Base-by-base conservation (phyloP, 495 filamentous ascomycete genomes). In the Lophiotrema nucula region DNA sequence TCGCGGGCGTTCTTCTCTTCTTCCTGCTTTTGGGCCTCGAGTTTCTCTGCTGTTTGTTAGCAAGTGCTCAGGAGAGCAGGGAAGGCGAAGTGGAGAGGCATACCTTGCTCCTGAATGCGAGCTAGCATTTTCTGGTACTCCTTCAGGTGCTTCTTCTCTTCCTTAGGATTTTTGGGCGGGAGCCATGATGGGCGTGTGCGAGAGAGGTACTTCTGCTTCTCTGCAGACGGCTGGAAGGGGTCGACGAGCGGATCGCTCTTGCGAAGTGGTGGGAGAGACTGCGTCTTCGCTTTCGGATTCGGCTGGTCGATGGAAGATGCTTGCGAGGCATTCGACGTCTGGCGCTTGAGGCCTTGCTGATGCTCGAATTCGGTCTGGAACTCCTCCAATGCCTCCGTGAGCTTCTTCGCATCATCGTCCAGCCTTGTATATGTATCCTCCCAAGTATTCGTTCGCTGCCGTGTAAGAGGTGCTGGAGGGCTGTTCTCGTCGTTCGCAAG, bases 111-210 rank as follows among this genome's bases (percentile, higher is more conserved):
- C 27, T 82, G 74, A 44, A 89, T 87, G 50, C 81, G 79, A 0
- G 83, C 83, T 88, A 96, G 95, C 88, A 98, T 97, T 66, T 79
- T 82, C 69, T 95, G 87, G 66, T 96, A 98, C 70, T 97, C 88
- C 67, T 81, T 92, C 51, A 98, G 61, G 67, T 98, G 93, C 52
- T 84, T 86, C 70, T 83, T 92, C 72, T 98, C 93, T 70, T 98
- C 93, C 45, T 87, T 89, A 23, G 88, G 90, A 57, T 89, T 84
- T 73, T 98, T 97, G 0, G 93, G 93, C 5, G 93, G 93, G 15
- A 98, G 77, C 93, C 93, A 98, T 35, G 88, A 92, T 0, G 93
- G 93, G 24, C 93, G 82, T 12, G 93, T 98, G 38, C 95, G 80
- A 19, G 89, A 90, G 18, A 98, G 74, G 4, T 96, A 88, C 37